phyloP scores from a whole-genome alignment of 208 protist species.

The Borovskyia barvae region DNA sequence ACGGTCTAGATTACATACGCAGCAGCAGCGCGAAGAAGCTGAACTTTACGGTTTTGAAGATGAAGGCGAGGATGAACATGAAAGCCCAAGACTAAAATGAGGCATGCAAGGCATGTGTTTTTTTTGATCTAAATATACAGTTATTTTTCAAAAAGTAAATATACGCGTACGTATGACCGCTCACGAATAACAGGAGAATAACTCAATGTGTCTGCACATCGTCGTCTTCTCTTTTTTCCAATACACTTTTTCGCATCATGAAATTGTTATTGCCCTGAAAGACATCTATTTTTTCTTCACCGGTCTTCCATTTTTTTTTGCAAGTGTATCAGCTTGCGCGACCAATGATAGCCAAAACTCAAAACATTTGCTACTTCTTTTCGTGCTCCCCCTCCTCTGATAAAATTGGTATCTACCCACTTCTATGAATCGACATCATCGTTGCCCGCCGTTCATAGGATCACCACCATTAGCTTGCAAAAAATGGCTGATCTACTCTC shows the following conservation, averaged over 20 bases:
- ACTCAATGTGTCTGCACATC: too few species aligned
- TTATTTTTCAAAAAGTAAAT: too few species aligned
- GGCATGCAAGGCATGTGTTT: background rate
- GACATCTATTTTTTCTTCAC: background rate
- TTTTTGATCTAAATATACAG: background rate
- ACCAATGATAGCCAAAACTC: too few species aligned
- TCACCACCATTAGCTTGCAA: background rate
- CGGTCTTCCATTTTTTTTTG: background rate
- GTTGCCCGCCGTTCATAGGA: background rate
- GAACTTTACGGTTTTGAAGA: constrained; percentile 87
- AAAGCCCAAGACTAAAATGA: background rate
- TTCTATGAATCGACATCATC: background rate
- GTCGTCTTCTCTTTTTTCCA: too few species aligned
- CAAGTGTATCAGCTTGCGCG: too few species aligned
- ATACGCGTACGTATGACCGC: too few species aligned
- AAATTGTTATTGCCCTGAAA: too few species aligned
- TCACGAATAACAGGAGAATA: too few species aligned
- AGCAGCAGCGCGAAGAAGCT: constrained; percentile 48
- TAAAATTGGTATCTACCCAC: too few species aligned
- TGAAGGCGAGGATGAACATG: constrained; percentile 54
- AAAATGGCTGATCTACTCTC: constrained; percentile 93
- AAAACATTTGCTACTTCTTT: constrained; percentile 1
- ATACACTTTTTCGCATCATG: too few species aligned
- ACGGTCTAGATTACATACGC: constrained; percentile 63
- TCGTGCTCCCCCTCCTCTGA: constrained; percentile 3